Evolutionary conservation across 139 green algal species (phyloP).

Genomic region (Closterium sp.): DNA sequence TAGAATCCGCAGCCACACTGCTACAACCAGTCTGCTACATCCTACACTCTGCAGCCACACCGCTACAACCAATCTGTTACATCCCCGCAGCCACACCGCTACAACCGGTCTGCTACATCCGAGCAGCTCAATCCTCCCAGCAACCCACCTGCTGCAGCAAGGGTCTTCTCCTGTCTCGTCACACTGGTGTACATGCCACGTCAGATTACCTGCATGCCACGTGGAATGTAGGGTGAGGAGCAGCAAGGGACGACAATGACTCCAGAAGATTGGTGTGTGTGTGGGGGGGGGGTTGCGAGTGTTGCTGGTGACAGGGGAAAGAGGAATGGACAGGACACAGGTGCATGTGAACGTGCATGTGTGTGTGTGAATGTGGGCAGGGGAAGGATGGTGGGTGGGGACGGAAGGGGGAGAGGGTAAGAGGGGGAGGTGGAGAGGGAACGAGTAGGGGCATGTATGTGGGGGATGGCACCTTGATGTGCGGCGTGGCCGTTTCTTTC

Average conservation of each 20-base stretch:
- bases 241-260: neutral
- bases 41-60: too few species aligned
- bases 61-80: neutral
- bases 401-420: too few species aligned
- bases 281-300: neutral
- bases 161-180: conserved; percentile 19
- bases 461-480: too few species aligned
- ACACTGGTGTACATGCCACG: conserved; percentile 6
- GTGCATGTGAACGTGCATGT: too few species aligned
- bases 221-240: neutral
- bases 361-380: too few species aligned
- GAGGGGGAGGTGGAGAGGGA: too few species aligned
- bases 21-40: neutral
- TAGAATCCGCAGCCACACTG: neutral
- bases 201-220: neutral
- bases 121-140: neutral
- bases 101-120: neutral
- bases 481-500: too few species aligned
- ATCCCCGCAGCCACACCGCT: neutral
- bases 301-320: neutral
- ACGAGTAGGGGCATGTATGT: too few species aligned
- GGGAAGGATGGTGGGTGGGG: too few species aligned
- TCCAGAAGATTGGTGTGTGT: neutral
- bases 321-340: too few species aligned
- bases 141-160: conserved; percentile 10